Percentiles rank a stretch among this genome's conserved stretches.
phyloP scores from a whole-genome alignment of 2,329 filamentous ascomycete species.

The Aspergillus latus region DNA sequence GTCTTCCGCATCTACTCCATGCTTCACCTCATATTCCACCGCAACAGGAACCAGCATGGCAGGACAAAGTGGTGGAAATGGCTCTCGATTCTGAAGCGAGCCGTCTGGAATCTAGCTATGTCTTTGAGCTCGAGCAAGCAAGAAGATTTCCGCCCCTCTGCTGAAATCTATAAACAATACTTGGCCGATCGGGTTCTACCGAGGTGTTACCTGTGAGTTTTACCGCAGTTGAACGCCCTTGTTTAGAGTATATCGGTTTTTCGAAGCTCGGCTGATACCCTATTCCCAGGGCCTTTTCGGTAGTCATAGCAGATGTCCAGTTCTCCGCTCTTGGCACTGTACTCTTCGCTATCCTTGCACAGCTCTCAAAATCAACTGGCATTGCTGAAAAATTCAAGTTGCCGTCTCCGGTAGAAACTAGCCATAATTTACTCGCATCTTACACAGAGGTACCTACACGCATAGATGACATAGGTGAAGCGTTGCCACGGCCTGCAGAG shows the following conservation, averaged over 20 bases:
- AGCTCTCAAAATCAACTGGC: conserved; percentile 48
- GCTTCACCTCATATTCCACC: conserved; percentile 72
- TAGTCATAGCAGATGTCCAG: conserved; percentile 69
- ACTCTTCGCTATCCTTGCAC: conserved; percentile 64
- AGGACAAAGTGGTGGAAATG: conserved; percentile 76
- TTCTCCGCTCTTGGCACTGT: conserved; percentile 70
- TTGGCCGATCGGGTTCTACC: conserved; percentile 39
- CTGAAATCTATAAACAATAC: conserved; percentile 32
- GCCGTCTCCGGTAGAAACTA: neutral
- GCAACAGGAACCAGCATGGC: conserved; percentile 90
- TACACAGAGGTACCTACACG: neutral
- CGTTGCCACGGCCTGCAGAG: conserved; percentile 23
- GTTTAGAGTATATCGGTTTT: neutral
- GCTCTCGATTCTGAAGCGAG: conserved; percentile 70
- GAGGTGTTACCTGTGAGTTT: conserved; percentile 43
- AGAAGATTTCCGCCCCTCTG: conserved; percentile 5
- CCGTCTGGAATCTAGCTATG: conserved; percentile 56
- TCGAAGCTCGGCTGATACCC: neutral
- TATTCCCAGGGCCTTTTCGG: conserved; percentile 57
- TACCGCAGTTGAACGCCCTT: neutral
- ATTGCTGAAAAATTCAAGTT: conserved; percentile 35
- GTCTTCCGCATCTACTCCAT: conserved; percentile 37
- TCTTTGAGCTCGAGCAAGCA: conserved; percentile 39
- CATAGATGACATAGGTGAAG: conserved; percentile 28
- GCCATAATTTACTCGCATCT: neutral